These are phyloP conservation scores for Spergularia marina DNA, from an alignment of 148 eudicot genomes.

Conservation along the genomic window DNA sequence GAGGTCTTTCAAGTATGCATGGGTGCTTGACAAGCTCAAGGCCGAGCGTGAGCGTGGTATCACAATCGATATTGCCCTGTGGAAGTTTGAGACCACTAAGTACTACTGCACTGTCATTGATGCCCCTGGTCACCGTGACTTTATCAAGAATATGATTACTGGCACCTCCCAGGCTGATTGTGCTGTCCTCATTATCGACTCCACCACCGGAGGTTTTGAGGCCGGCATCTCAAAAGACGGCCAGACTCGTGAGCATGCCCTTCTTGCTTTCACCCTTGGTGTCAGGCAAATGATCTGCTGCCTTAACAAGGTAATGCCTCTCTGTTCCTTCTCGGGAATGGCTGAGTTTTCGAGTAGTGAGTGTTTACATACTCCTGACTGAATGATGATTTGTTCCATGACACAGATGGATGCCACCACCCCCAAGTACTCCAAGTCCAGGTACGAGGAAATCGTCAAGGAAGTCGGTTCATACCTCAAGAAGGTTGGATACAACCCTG, in stretches of 20 bases:
- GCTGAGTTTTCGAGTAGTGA: no score
- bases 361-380: not conserved
- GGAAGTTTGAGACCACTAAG: constrained; percentile 49
- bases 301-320: constrained; percentile 31
- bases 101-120: constrained; percentile 49
- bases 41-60: constrained; percentile 54
- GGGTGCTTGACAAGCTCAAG: constrained; percentile 53
- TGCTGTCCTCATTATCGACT: constrained; percentile 43
- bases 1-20: constrained; percentile 49
- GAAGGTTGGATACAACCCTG: constrained; percentile 45
- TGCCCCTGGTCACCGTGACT: constrained; percentile 44
- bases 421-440: constrained; percentile 39
- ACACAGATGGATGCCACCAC: constrained; percentile 42
- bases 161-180: constrained; percentile 47
- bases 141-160: constrained; percentile 44
- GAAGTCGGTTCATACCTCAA: constrained; percentile 38
- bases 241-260: constrained; percentile 44
- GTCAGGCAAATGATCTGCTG: constrained; percentile 42
- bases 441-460: constrained; percentile 41
- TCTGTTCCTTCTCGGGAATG: no score
- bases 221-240: constrained; percentile 49
- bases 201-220: constrained; percentile 43
- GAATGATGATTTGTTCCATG: not conserved
- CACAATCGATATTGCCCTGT: constrained; percentile 43
- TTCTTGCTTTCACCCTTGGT: constrained; percentile 42